These are phyloP conservation scores for Geum urbanum DNA, from an alignment of 306 rosid genomes.

Conservation along the genomic window DNA sequence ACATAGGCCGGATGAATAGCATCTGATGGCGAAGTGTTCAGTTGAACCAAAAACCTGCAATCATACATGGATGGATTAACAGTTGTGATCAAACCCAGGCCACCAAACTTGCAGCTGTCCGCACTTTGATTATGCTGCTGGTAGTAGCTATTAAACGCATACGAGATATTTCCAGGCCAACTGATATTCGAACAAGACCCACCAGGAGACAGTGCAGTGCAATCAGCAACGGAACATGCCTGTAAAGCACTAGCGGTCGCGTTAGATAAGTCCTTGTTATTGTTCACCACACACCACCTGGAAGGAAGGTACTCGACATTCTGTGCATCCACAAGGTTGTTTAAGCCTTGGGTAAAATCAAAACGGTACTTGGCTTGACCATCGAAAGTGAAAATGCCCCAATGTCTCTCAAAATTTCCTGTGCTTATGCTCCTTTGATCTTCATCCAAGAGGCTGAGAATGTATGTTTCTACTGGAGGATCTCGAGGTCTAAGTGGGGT, in stretches of 20 bases:
- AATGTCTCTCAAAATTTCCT: slow-evolving; percentile 78
- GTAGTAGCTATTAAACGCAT: slow-evolving; percentile 82
- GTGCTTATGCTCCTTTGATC: slow-evolving; percentile 62
- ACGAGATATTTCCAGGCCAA: slow-evolving; percentile 81
- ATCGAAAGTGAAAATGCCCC: slow-evolving; percentile 93
- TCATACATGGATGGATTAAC: slow-evolving; percentile 67
- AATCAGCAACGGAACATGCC: slow-evolving; percentile 74
- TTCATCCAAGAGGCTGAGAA: slow-evolving; percentile 79
- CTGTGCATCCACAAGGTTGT: slow-evolving; percentile 61
- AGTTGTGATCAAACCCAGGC: slow-evolving; percentile 78
- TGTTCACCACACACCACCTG: slow-evolving; percentile 93
- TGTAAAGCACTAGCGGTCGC: slow-evolving; percentile 54
- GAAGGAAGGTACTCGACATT: slow-evolving; percentile 73
- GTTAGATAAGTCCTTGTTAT: slow-evolving; percentile 64
- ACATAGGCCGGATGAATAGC: slow-evolving; percentile 17
- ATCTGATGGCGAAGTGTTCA: slow-evolving; percentile 47
- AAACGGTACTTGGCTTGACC: slow-evolving; percentile 87
- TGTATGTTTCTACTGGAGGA: slow-evolving; percentile 60
- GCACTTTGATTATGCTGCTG: slow-evolving; percentile 82
- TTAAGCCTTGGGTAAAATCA: slow-evolving; percentile 56
- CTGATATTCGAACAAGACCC: slow-evolving; percentile 84
- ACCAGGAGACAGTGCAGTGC: slow-evolving; percentile 62
- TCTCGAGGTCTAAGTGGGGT: slow-evolving; percentile 64
- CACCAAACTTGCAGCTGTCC: slow-evolving; percentile 68
- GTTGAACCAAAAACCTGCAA: slow-evolving; percentile 78